Evolutionary conservation across 192 early-diverging fungal genomes (phyloP).

Genomic region (Allomyces macrogynus): DNA sequence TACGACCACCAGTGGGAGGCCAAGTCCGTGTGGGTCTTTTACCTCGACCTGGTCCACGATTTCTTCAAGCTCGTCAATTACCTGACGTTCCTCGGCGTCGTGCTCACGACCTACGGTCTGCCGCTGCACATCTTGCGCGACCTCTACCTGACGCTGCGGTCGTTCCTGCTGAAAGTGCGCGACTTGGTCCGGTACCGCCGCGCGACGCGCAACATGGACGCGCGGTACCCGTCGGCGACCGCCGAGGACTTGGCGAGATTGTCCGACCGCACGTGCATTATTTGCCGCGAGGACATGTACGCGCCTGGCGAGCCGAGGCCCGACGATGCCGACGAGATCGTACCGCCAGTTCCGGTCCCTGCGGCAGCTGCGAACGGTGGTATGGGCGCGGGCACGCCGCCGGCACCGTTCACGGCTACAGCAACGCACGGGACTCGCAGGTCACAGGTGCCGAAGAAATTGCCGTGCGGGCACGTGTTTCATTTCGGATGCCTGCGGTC

Average conservation of each 20-base stretch:
- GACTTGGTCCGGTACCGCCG: conserved; percentile 79
- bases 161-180: conserved; percentile 72
- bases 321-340: conserved; percentile 5
- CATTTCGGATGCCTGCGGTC: conserved; percentile 89
- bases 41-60: conserved; percentile 72
- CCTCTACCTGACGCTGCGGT: conserved; percentile 78
- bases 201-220: conserved; percentile 90
- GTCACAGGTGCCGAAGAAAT: conserved; percentile 47
- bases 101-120: conserved; percentile 62
- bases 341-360: conserved; percentile 10
- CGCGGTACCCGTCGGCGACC: conserved; percentile 79
- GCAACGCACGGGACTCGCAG: conserved; percentile 2
- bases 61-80: conserved; percentile 78
- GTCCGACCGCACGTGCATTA: conserved; percentile 75
- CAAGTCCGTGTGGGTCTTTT: conserved; percentile 80
- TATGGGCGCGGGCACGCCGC: conserved; percentile 1
- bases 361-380: conserved; percentile 12
- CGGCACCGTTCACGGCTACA: conserved; percentile 1
- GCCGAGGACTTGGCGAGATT: conserved; percentile 48
- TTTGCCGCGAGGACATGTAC: conserved; percentile 92
- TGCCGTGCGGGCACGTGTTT: conserved; percentile 93
- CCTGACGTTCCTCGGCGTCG: conserved; percentile 65
- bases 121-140: conserved; percentile 93
- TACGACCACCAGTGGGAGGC: conserved; percentile 74
- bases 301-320: background rate